Evolutionary conservation across 208 protist genomes (phyloP).

Genomic region (Acanthamoeba polyphaga): DNA sequence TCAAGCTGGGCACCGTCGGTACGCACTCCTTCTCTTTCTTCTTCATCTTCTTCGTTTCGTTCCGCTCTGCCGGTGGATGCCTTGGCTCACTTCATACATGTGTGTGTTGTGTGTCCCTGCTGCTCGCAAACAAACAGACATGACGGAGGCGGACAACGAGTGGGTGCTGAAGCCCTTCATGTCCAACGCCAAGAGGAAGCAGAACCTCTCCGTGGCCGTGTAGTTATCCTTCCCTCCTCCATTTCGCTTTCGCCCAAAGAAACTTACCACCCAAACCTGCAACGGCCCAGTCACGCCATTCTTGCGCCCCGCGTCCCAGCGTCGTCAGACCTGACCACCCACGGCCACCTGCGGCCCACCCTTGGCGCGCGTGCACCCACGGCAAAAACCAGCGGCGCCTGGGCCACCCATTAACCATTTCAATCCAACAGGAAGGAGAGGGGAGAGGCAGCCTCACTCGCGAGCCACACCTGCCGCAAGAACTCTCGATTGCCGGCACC

Average conservation of each 20-base stretch:
- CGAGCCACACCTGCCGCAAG: slow-evolving; percentile 41
- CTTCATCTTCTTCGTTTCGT: not conserved
- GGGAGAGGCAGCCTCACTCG: not conserved
- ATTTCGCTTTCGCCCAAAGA: no score
- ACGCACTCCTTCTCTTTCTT: not conserved
- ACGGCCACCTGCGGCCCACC: no score
- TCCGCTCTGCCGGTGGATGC: no score
- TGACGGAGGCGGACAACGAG: slow-evolving; percentile 98
- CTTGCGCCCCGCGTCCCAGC: no score
- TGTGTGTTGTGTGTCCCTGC: no score
- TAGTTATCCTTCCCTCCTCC: no score
- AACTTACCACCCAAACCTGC: no score
- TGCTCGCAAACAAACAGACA: slow-evolving; percentile 85
- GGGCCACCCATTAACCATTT: not conserved
- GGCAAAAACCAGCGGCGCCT: not conserved
- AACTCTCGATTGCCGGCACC: not conserved
- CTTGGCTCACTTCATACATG: no score
- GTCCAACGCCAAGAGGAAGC: slow-evolving; percentile 97
- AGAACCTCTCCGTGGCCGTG: slow-evolving; percentile 39
- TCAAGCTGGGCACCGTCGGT: slow-evolving; percentile 94
- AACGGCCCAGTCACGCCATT: no score
- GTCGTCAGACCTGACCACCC: no score
- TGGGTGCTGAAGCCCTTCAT: slow-evolving; percentile 99
- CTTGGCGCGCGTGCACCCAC: no score
- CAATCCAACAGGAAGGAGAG: not conserved